A percentile compares a stretch with the other conserved stretches of the same genome.
These are phyloP conservation scores for Apiosordaria backusii DNA, from an alignment of 495 filamentous ascomycete genomes.

Conservation along the genomic window DNA sequence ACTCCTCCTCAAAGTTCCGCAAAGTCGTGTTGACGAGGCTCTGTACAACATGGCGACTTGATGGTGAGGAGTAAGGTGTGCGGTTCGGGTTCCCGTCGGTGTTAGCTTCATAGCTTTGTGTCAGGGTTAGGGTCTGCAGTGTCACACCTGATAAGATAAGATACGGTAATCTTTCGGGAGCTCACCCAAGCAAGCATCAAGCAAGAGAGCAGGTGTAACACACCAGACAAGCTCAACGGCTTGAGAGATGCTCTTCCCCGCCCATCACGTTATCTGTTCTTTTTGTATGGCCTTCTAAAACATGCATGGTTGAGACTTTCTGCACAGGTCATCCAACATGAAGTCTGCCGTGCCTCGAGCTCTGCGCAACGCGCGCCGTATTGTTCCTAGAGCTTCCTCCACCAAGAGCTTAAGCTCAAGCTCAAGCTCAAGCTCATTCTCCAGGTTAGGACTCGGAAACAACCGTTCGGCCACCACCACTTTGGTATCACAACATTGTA, in stretches of 20 bases:
- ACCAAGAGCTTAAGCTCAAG: constrained; percentile 5
- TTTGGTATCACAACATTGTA: constrained; percentile 7
- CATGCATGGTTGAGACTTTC: constrained; percentile 6
- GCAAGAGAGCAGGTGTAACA: constrained; percentile 10
- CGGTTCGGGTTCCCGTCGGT: no score
- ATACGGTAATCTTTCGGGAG: constrained; percentile 5
- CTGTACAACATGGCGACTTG: no score
- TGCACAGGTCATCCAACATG: constrained; percentile 18
- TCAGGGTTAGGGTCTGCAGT: neutral
- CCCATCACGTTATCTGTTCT: neutral
- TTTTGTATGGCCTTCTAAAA: neutral
- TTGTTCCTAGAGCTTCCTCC: constrained; percentile 4
- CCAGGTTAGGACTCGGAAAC: neutral
- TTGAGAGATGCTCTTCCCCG: neutral
- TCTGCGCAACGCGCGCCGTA: constrained; percentile 19
- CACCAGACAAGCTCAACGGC: neutral
- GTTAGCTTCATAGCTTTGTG: no score
- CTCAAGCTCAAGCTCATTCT: neutral
- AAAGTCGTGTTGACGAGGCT: no score
- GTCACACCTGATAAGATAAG: constrained; percentile 7
- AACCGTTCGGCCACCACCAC: neutral
- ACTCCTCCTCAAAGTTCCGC: no score
- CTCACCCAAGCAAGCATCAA: neutral
- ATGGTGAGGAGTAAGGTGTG: no score
- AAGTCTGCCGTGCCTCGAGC: constrained; percentile 22